Evolutionary conservation across 192 early-diverging fungal genomes (phyloP).

Genomic region (Geranomyces michiganensis): DNA sequence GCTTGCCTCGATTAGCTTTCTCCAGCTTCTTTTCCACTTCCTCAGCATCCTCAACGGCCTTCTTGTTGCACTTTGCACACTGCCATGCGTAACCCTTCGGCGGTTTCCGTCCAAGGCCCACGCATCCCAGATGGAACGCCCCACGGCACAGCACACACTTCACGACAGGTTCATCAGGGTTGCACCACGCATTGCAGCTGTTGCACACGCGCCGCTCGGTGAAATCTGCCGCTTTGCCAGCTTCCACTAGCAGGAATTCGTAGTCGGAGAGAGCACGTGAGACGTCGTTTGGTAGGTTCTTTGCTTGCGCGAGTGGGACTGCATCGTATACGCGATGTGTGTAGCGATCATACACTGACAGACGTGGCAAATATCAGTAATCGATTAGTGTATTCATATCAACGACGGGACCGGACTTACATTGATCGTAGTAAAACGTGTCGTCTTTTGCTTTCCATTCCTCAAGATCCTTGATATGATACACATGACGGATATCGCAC

Average conservation of each 20-base stretch:
- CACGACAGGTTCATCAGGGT: slow-evolving; percentile 60
- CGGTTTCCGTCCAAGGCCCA: slow-evolving; percentile 72
- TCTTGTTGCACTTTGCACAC: slow-evolving; percentile 69
- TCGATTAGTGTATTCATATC: too few relatives aligned
- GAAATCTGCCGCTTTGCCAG: slow-evolving; percentile 76
- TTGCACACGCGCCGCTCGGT: slow-evolving; percentile 64
- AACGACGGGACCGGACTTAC: too few relatives aligned
- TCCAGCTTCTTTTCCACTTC: slow-evolving; percentile 37
- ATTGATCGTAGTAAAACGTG: slow-evolving; percentile 83
- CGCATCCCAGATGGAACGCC: slow-evolving; percentile 80
- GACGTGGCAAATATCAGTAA: slow-evolving; percentile 3
- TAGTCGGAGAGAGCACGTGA: slow-evolving; percentile 68
- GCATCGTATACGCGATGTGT: slow-evolving; percentile 88
- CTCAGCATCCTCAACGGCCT: slow-evolving; percentile 34
- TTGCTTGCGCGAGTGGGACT: slow-evolving; percentile 74
- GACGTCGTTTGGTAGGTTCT: slow-evolving; percentile 78
- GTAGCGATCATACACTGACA: slow-evolving; percentile 81
- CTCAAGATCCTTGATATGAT: slow-evolving; percentile 67
- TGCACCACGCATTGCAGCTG: slow-evolving; percentile 43
- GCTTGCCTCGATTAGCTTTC: slow-evolving; percentile 12
- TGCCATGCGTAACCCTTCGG: slow-evolving; percentile 88
- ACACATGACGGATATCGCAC: slow-evolving; percentile 71
- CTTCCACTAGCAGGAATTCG: slow-evolving; percentile 85
- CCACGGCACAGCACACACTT: slow-evolving; percentile 77
- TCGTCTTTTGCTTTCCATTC: slow-evolving; percentile 63